A percentile compares a stretch with the other conserved stretches of the same genome.
Conservation (phyloP, 768 basidiomycete species). For the Lactarius sanguifluus region DNA sequence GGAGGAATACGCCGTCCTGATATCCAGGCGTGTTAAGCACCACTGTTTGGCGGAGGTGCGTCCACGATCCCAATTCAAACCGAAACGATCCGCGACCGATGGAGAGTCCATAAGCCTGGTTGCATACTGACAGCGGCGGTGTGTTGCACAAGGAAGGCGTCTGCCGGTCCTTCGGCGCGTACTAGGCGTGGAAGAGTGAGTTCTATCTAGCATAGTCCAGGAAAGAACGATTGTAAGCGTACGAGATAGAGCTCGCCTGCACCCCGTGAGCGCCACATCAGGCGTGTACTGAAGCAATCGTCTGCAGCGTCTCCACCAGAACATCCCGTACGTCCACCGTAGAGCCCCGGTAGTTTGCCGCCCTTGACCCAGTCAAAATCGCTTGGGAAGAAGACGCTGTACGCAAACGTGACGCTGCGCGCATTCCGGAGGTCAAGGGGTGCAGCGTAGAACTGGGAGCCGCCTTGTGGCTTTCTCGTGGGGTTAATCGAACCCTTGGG, state of each 20-base stretch:
- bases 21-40: slow-evolving; percentile 70
- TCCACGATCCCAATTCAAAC: slow-evolving; percentile 67
- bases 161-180: slow-evolving; percentile 73
- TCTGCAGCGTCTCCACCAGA: slow-evolving; percentile 73
- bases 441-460: slow-evolving; percentile 65
- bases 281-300: slow-evolving; percentile 77
- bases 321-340: slow-evolving; percentile 64
- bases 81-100: slow-evolving; percentile 70
- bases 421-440: slow-evolving; percentile 49
- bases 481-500: slow-evolving; percentile 73
- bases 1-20: slow-evolving; percentile 62
- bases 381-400: slow-evolving; percentile 73
- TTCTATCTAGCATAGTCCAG: neutral
- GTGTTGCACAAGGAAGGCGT: slow-evolving; percentile 56
- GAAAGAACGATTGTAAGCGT: slow-evolving; percentile 3
- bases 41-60: slow-evolving; percentile 67
- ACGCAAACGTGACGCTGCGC: slow-evolving; percentile 55
- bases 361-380: slow-evolving; percentile 78
- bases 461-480: slow-evolving; percentile 54
- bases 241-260: slow-evolving; percentile 77
- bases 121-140: slow-evolving; percentile 58
- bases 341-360: slow-evolving; percentile 84
- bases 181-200: slow-evolving; percentile 42
- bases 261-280: slow-evolving; percentile 79
- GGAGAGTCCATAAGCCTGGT: slow-evolving; percentile 67